These are phyloP conservation scores for Umbellularia californica DNA, from an alignment of 164 flowering plant genomes.

Conservation along the genomic window DNA sequence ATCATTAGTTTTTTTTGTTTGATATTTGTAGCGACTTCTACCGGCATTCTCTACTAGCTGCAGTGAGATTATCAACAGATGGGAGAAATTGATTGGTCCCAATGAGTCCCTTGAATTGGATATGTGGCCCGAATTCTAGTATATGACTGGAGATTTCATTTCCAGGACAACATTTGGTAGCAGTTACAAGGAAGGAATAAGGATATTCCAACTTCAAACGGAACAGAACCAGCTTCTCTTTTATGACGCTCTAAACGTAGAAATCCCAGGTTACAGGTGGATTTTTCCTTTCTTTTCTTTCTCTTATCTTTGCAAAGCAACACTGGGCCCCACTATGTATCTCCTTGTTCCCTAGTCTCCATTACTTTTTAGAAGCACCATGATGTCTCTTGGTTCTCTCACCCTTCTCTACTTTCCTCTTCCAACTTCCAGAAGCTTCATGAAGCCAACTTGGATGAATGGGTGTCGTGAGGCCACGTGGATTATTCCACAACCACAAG, in stretches of 20 bases:
- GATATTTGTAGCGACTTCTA: slow-evolving; percentile 14
- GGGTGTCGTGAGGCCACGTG: too few species aligned
- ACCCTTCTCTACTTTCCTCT: too few species aligned
- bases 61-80: slow-evolving; percentile 13
- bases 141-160: slow-evolving; percentile 15
- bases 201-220: slow-evolving; percentile 13
- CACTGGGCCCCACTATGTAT: too few species aligned
- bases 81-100: slow-evolving; percentile 13
- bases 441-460: too few species aligned
- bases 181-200: slow-evolving; percentile 16
- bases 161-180: slow-evolving; percentile 19
- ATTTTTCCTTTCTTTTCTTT: neutral
- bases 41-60: slow-evolving; percentile 17
- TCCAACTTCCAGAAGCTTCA: too few species aligned
- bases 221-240: slow-evolving; percentile 11
- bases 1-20: neutral
- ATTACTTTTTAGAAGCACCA: too few species aligned
- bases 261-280: slow-evolving; percentile 14
- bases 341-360: too few species aligned
- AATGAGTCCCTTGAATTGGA: slow-evolving; percentile 18
- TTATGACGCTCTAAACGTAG: neutral
- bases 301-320: neutral
- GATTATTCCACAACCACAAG: too few species aligned
- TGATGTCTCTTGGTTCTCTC: too few species aligned
- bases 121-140: slow-evolving; percentile 14